phyloP scores from a whole-genome alignment of 1,139 yeast genomes.

The Debaryomyces sp. region DNA sequence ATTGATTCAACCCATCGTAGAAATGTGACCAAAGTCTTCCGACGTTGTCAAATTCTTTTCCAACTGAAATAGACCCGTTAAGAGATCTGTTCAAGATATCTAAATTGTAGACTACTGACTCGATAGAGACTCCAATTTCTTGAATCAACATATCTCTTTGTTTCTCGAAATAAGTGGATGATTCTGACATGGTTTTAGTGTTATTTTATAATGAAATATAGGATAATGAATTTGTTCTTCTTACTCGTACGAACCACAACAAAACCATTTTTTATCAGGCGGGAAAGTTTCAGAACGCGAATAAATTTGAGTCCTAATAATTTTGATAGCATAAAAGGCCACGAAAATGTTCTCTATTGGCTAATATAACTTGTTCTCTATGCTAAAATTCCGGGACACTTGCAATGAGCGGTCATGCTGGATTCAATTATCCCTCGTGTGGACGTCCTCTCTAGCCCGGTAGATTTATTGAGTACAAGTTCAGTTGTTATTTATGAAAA shows the following conservation, averaged over 20 bases:
- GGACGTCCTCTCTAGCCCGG: conserved; percentile 45
- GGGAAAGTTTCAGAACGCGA: conserved; percentile 2
- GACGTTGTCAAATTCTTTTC: conserved; percentile 49
- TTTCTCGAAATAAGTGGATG: conserved; percentile 33
- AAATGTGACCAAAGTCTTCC: conserved; percentile 48
- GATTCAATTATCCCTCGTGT: conserved; percentile 29
- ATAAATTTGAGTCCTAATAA: conserved; percentile 2
- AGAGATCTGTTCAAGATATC: conserved; percentile 46
- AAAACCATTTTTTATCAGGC: neutral
- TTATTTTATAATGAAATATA: neutral
- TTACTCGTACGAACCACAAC: neutral
- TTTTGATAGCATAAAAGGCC: neutral
- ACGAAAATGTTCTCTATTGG: neutral
- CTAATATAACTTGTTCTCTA: conserved; percentile 14
- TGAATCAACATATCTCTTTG: conserved; percentile 48
- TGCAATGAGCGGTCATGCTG: conserved; percentile 38
- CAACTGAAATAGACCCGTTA: conserved; percentile 45
- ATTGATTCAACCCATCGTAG: conserved; percentile 37
- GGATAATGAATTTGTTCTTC: neutral
- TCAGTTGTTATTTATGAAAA: conserved; percentile 28
- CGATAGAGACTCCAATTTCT: conserved; percentile 43
- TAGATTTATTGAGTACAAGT: conserved; percentile 29
- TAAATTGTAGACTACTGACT: conserved; percentile 44
- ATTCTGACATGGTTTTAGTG: conserved; percentile 9
- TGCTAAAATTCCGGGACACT: conserved; percentile 31